Evolutionary conservation across 2,329 filamentous ascomycete genomes (phyloP), one percentile per base, ranked within the genome.

Genomic region (Sordariomycetes sp.): DNA sequence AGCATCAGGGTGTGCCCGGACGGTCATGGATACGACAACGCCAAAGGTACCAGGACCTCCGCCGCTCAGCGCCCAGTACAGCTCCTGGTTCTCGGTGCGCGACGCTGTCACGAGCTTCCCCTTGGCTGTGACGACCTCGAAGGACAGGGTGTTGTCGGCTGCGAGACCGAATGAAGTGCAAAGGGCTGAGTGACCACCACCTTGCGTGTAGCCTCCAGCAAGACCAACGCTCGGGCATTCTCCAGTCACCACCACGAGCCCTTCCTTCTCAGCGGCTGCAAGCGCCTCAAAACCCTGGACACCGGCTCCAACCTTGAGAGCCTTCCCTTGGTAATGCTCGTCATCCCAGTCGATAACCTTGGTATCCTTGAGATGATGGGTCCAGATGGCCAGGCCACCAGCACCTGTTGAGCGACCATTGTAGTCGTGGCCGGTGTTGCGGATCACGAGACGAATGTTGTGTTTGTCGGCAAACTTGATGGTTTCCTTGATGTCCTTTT

Each of bases 121-220:
- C 16, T 49, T 46, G 1, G 62, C 66, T 7, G 64, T 68, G 14
- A 80, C 61, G 1, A 77, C 68, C 39, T 74, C 61, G 38, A 58
- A 70, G 34, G 66, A 59, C 2, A 80, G 57, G 0, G 67, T 62
- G 35, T 80, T 67, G 45, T 82, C 76, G 1, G 72, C 72, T 8
- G 54, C 70, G 1, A 82, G 54, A 6, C 77, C 77, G 35, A 69
- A 72, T 7, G 48, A 51, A 0, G 66, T 66, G 11, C 58, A 59
- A 3, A 80, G 57, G 1, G 65, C 56, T 2, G 63, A 65, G 44
- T 77, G 72, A 0, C 77, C 76, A 14, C 72, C 76, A 5, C 73
- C 75, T 45, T 75, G 70, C 2, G 61, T 67, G 44, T 72, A 82
- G 1, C 77, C 75, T n/a, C 76, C 78, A 0, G 71, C 67, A 3